Base-by-base conservation (phyloP, 1,139 yeast genomes). In the Nakaseomyces sp. region DNA sequence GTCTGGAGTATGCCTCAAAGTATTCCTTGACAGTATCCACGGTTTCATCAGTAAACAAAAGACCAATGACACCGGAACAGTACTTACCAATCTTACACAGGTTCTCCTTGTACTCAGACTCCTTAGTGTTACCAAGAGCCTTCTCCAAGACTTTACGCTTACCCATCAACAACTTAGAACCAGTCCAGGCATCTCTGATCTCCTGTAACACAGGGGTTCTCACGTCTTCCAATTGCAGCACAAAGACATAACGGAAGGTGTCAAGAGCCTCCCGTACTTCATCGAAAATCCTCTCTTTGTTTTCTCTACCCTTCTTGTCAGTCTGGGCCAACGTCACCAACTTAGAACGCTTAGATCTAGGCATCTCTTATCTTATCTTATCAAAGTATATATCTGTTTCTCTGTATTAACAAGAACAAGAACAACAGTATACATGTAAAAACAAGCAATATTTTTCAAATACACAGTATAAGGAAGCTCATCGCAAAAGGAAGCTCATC, bases 181-280 rank as follows among this genome's bases (percentile, higher is more conserved):
- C 97, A 36, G 69, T 68, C 98, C 98, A 91, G 56, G 87, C 94
- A 38, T 77, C 75, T 71, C 98, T 79, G 48, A 91, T 81, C 55
- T 87, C 95, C 67, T 91, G 96, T 57, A 91, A 73, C 47, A 89
- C 95, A 45, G 95, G 95, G 49, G 96, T 93, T 69, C 98, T 83
- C 63, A 91, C 95, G 68, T 89, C 93, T 61, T 87, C 93, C 50
- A 91, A 77, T 52, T 80, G 77, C 54, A 93, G 76, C 29, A 88
- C 82, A 91, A 95, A 91, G 40, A 78, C 81, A 66, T 79, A 86
- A 59, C 77, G 77, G 67, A 70, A 83, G 43, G 76, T 72, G 58
- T 91, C 97, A 49, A 91, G 74, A 18, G 84, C 80, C 50, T 75
- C 74, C 68, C 96, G 80, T 45, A 91, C 82, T 53, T 88, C 96